Evolutionary conservation across 345 rosid genomes (phyloP).

Genomic region (Sapria himalayana): DNA sequence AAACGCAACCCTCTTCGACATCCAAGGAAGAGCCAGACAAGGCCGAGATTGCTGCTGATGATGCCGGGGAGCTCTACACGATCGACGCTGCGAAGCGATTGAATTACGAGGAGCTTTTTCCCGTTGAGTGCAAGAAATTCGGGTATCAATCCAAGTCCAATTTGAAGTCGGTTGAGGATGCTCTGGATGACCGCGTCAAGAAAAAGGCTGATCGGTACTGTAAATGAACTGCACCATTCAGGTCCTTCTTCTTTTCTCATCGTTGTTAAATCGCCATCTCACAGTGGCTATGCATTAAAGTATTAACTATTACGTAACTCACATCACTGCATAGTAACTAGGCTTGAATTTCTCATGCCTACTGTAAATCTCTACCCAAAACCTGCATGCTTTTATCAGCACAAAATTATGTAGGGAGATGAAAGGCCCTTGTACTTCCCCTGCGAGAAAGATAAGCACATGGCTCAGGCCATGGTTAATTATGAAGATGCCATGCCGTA

Average conservation of each 20-base stretch:
- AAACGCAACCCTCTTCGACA: conserved; percentile 5
- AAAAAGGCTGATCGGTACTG: conserved; percentile 95
- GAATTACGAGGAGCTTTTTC: conserved; percentile 76
- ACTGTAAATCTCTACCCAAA: neutral
- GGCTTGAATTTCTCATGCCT: neutral
- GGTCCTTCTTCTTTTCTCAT: no score
- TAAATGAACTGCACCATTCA: conserved; percentile 41
- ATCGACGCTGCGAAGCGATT: conserved; percentile 73
- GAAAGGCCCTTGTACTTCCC: no score
- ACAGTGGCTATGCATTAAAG: neutral
- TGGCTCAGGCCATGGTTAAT: no score
- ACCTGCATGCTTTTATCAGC: neutral
- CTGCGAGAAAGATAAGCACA: no score
- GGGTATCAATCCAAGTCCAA: conserved; percentile 40
- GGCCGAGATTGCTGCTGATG: conserved; percentile 3
- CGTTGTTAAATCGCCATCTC: neutral
- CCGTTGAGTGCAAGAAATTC: conserved; percentile 70
- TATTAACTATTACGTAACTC: neutral
- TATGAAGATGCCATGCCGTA: neutral
- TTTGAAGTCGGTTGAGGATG: conserved; percentile 37
- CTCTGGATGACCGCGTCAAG: conserved; percentile 88
- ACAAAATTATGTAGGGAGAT: neutral
- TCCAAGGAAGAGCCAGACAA: conserved; percentile 8
- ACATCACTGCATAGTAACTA: neutral
- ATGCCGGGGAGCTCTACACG: conserved; percentile 22